phyloP scores from a whole-genome alignment of 1,284 basidiomycete genomes.

The Cryptococcus sp. region DNA sequence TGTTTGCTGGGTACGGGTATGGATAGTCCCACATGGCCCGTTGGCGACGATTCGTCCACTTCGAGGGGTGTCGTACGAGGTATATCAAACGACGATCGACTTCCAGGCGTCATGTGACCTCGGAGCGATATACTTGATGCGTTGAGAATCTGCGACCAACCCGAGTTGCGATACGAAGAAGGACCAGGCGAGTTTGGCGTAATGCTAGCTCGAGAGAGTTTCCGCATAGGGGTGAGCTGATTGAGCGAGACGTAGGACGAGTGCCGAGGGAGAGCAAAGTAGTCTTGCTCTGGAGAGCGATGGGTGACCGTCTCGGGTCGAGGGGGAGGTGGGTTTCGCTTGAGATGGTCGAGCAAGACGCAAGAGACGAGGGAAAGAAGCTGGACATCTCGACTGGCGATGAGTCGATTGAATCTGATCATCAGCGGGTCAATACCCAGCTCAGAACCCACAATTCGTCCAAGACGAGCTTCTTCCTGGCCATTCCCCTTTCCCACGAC shows the following conservation, averaged over 20 bases:
- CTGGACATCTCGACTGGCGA: slow-evolving; percentile 65
- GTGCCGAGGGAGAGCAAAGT: slow-evolving; percentile 34
- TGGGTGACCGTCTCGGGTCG: slow-evolving; percentile 14
- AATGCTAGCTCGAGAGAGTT: slow-evolving; percentile 1
- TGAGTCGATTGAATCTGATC: slow-evolving; percentile 61
- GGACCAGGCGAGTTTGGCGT: slow-evolving; percentile 14
- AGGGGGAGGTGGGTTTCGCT: slow-evolving; percentile 17
- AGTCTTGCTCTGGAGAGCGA: slow-evolving; percentile 40
- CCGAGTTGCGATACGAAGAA: slow-evolving; percentile 30
- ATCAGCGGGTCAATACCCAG: slow-evolving; percentile 7
- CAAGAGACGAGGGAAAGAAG: slow-evolving; percentile 73
- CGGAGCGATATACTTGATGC: slow-evolving; percentile 32
- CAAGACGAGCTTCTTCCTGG: slow-evolving; percentile 31
- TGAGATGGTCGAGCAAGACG: slow-evolving; percentile 53
- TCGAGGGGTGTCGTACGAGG: slow-evolving; percentile 21
- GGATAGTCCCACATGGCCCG: slow-evolving; percentile 7
- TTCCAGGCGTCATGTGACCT: slow-evolving; percentile 31
- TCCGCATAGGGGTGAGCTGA: slow-evolving; percentile 2
- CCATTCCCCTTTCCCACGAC: slow-evolving; percentile 36
- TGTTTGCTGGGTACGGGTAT: slow-evolving; percentile 14
- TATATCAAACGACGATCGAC: slow-evolving; percentile 31
- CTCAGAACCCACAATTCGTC: slow-evolving; percentile 26
- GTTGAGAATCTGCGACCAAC: slow-evolving; percentile 40
- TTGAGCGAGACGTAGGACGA: slow-evolving; percentile 2
- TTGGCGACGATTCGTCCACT: slow-evolving; percentile 13